These are phyloP conservation scores for Blastocystis sp. DNA, from an alignment of 352 stramenopile species.

Conservation along the genomic window DNA sequence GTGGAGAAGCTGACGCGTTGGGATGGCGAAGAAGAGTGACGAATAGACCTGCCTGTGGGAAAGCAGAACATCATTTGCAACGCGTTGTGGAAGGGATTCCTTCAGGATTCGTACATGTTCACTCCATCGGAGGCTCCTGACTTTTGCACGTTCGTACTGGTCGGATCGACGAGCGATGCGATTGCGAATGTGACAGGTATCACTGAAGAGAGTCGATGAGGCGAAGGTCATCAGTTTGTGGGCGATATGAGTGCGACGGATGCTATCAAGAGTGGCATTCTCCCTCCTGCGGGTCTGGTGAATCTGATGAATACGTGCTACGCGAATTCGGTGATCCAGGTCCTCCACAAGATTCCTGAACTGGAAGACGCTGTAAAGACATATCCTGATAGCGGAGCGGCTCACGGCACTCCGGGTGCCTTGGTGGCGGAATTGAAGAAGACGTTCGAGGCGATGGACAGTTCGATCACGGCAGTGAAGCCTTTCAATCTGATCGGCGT, in stretches of 20 bases:
- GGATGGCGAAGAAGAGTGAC: neutral
- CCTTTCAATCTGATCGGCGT: slow-evolving; percentile 22
- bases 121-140: neutral
- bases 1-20: slow-evolving; percentile 12
- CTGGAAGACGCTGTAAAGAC: slow-evolving; percentile 1
- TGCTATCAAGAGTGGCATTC: neutral
- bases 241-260: neutral
- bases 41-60: neutral
- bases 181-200: neutral
- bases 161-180: neutral
- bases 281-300: neutral
- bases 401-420: neutral
- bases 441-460: neutral
- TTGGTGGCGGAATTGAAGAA: neutral
- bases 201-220: neutral
- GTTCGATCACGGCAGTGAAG: neutral
- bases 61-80: slow-evolving; percentile 26
- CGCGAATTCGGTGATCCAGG: slow-evolving; percentile 24
- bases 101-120: slow-evolving; percentile 4
- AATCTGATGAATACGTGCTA: slow-evolving; percentile 50
- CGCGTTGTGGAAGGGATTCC: slow-evolving; percentile 11
- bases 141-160: neutral
- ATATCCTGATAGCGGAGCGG: neutral
- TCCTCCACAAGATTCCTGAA: slow-evolving; percentile 39
- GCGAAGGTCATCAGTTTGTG: neutral